Evolutionary conservation across 1,284 basidiomycete genomes (phyloP), one percentile per base, ranked within the genome.

Genomic region (Ganoderma lucidum): DNA sequence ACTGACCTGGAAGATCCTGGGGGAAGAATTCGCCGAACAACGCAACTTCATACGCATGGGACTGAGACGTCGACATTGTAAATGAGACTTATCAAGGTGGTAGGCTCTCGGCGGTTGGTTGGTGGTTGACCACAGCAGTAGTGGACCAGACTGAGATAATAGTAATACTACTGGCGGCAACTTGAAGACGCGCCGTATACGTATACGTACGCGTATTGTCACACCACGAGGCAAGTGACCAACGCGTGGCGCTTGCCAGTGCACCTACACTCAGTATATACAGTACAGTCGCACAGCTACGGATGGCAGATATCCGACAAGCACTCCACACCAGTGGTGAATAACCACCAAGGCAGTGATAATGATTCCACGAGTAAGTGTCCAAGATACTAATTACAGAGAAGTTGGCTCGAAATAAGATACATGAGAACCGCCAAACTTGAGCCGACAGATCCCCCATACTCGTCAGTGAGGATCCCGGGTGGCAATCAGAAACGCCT

Each of bases 1-100:
- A 19, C 41, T 44, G 41, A 76, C 78, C 78, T 71, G 75, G 69
- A 1, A 83, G 77, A 56, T 83, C 81, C 48, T 80, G 77, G n/a
- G 81, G 66, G 70, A 80, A 82, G 82, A 94, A 93, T 75, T 93
- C 92, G 70, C 90, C 92, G 66, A 90, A 93, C 66, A 94, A 87
- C 0, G 91, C 90, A 66, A 94, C 90, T 82, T 94, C 93, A 75
- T 93, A 94, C 63, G 84, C 84, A 75, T 91, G 87, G 74, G 59
- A 76, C 9, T 91, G 87, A 72, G 59, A 76, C 8, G 78, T 76
- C 75, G 59, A 61, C 59, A 61, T 64, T 14, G 37, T 10, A 51
- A 6, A 35, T 19, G 35, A 39, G n/a, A 30, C 10, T 15, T n/a
- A 14, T 28, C 23, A 28, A 23, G 23, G 23, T 23, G 23, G 23